A percentile compares a stretch with the other conserved stretches of the same genome.
phyloP scores from a whole-genome alignment of 768 basidiomycete genomes.

The Rhodotorula diobovata region DNA sequence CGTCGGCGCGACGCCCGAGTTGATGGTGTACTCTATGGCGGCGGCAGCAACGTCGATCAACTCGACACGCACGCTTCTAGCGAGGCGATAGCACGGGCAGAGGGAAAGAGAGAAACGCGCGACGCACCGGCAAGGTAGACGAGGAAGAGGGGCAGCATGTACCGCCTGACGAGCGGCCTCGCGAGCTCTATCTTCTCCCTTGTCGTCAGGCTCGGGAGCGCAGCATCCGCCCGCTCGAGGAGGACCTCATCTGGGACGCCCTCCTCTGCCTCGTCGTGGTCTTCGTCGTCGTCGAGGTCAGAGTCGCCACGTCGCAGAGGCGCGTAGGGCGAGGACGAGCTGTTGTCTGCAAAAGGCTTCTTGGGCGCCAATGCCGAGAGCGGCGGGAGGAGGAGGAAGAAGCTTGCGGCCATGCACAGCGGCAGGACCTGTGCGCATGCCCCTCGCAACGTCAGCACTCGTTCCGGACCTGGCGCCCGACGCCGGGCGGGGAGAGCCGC shows the following conservation, averaged over 20 bases:
- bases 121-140: constrained; percentile 63
- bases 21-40: constrained; percentile 72
- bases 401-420: constrained; percentile 69
- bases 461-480: too few relatives aligned
- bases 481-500: too few relatives aligned
- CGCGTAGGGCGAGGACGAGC: constrained; percentile 52
- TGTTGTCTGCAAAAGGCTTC: constrained; percentile 40
- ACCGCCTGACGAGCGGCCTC: constrained; percentile 69
- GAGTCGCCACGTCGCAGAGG: constrained; percentile 15
- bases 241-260: neutral
- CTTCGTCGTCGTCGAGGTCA: constrained; percentile 2
- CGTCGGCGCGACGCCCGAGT: constrained; percentile 88
- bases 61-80: too few relatives aligned
- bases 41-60: neutral
- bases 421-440: constrained; percentile 68
- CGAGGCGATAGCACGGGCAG: too few relatives aligned
- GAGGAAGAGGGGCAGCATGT: constrained; percentile 77
- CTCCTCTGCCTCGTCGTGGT: constrained; percentile 1
- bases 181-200: constrained; percentile 76
- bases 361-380: constrained; percentile 7
- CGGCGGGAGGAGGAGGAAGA: constrained; percentile 68
- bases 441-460: neutral
- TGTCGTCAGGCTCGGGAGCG: constrained; percentile 53
- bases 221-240: constrained; percentile 6
- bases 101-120: neutral